Base-by-base conservation (phyloP, 768 basidiomycete genomes). In the Amylocystis lapponica region DNA sequence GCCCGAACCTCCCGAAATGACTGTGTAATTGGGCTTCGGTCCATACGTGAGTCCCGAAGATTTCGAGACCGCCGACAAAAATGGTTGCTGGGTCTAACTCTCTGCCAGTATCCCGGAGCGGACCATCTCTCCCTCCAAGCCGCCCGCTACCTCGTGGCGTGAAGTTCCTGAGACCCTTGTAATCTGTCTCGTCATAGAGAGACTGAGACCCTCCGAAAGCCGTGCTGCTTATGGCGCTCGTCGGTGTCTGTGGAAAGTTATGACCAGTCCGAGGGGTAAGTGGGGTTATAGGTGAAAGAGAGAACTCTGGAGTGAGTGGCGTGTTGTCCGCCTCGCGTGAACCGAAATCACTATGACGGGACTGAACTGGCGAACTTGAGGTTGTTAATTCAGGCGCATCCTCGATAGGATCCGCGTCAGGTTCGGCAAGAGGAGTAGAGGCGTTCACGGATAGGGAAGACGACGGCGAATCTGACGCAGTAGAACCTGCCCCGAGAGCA, bases 1-100 rank as follows among this genome's bases (percentile, higher is more conserved):
- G 72, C 9, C 80, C 83, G 52, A 79, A 89, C 54, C 70, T 72
- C 17, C 68, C 66, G 56, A 90, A 90, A 35, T 84, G 67, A 6
- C 58, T 55, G 23, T 62, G 66, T 26, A 90, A 67, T 48, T 73
- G 81, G 8, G 67, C 69, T 55, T 89, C 85, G 34, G 80, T 74
- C 87, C 86, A 89, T 6, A 76, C 75, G 21, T 68, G 67, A 3
- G 78, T 69, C 5, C 79, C 81, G 52, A 69, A 70, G 55, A 78
- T 73, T 52, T 83, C 80, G 33, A 90, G 68, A 4, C 85, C 85
- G 6, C 87, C 86, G 22, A 88, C 82, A 57, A 88, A 89, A 22
- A 90, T 67, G 2, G 83, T 79, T 2, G 71, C 77, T 0, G 80
- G 81, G 56, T 88, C 84, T 12, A 81, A 58, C 19, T 73, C 69